Evolutionary conservation across 108 stramenopile genomes (phyloP).

Genomic region (Skeletonema tropicum): DNA sequence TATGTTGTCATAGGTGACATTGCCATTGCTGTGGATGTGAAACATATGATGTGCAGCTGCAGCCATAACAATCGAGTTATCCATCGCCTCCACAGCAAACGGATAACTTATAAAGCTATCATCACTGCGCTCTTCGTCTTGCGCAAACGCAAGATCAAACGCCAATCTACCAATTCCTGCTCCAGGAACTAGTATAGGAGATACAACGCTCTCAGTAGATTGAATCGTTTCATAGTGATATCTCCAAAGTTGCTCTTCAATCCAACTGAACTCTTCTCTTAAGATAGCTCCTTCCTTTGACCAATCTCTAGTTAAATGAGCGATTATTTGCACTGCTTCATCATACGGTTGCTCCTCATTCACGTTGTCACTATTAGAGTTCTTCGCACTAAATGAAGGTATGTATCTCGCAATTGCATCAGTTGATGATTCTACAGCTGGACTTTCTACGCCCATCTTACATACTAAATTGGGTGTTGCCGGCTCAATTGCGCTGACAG

Average conservation of each 20-base stretch:
- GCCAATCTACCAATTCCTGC: slow-evolving; percentile 84
- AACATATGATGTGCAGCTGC: slow-evolving; percentile 65
- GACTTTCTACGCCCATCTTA: background rate
- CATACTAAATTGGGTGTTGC: slow-evolving; percentile 1
- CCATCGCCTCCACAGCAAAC: slow-evolving; percentile 76
- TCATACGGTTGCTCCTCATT: slow-evolving; percentile 54
- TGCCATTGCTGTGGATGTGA: background rate
- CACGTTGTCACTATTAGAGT: slow-evolving; percentile 10
- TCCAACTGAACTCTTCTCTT: slow-evolving; percentile 69
- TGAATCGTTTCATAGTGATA: slow-evolving; percentile 19
- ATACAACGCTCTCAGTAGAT: slow-evolving; percentile 13
- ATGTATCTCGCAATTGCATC: slow-evolving; percentile 32
- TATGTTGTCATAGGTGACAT: background rate
- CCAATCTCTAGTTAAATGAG: slow-evolving; percentile 86
- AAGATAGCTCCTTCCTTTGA: slow-evolving; percentile 48
- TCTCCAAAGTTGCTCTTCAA: slow-evolving; percentile 46
- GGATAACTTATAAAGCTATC: slow-evolving; percentile 27
- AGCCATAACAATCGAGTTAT: slow-evolving; percentile 78
- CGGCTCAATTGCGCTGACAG: slow-evolving; percentile 16
- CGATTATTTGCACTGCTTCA: slow-evolving; percentile 62
- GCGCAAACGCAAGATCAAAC: slow-evolving; percentile 57
- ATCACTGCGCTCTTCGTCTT: slow-evolving; percentile 2
- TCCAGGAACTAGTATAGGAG: slow-evolving; percentile 73
- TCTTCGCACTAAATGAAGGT: slow-evolving; percentile 23
- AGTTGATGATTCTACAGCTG: background rate